These are phyloP conservation scores for Ceratorhiza oryzae-sativae DNA, from an alignment of 1,284 basidiomycete genomes.

Conservation along the genomic window DNA sequence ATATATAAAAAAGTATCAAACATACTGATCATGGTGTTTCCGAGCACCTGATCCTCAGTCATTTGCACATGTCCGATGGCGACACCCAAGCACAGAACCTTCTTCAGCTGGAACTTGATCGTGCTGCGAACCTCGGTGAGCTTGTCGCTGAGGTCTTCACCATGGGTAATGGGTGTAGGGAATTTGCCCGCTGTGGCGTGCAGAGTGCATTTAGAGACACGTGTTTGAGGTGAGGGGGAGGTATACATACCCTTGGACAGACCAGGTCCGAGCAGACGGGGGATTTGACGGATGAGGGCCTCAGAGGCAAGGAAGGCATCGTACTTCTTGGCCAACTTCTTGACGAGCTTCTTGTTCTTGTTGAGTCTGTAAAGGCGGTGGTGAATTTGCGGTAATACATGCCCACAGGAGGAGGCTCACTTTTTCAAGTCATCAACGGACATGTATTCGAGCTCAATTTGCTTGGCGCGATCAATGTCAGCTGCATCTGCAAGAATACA, in stretches of 20 bases:
- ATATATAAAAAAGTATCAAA: constrained; percentile 44
- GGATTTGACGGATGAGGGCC: constrained; percentile 99
- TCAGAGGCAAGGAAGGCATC: constrained; percentile 99
- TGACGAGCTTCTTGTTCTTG: constrained; percentile 99
- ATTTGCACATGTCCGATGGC: constrained; percentile 98
- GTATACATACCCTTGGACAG: constrained; percentile 85
- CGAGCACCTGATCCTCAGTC: constrained; percentile 96
- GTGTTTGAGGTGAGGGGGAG: neutral
- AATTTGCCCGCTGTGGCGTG: constrained; percentile 88
- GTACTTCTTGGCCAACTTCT: constrained; percentile 99
- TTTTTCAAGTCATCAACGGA: constrained; percentile 99
- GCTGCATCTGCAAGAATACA: constrained; percentile 99
- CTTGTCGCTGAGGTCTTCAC: constrained; percentile 92
- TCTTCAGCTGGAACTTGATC: constrained; percentile 99
- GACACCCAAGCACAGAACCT: constrained; percentile 98
- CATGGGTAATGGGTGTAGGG: constrained; percentile 95
- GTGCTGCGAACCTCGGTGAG: constrained; percentile 96
- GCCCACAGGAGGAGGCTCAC: constrained; percentile 56
- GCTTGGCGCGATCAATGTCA: constrained; percentile 98
- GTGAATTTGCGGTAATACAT: neutral
- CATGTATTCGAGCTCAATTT: constrained; percentile 98
- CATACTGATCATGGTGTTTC: constrained; percentile 95
- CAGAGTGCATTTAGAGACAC: neutral
- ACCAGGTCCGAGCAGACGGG: constrained; percentile 99
- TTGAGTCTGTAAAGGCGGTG: constrained; percentile 70